Percentiles rank a stretch among this genome's conserved stretches.
Conservation (phyloP, 768 basidiomycete genomes). For the Kwoniella sp. region DNA sequence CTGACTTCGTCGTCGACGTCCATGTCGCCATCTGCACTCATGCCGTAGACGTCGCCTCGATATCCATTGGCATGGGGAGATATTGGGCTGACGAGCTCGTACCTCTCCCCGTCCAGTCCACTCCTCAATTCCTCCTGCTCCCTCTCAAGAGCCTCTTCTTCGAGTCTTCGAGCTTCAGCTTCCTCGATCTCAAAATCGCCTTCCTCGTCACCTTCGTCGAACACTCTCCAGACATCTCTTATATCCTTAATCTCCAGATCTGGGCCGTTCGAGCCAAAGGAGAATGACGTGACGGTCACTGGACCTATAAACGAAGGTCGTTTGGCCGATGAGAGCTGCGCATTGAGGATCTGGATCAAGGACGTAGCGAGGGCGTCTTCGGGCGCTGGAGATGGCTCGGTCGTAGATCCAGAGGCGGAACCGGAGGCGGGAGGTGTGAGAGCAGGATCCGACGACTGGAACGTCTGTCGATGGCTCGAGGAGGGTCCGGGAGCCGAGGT, state of each 20-base stretch:
- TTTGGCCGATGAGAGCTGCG: slow-evolving; percentile 68
- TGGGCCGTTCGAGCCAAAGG: slow-evolving; percentile 80
- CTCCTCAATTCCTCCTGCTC: slow-evolving; percentile 46
- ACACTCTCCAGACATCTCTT: slow-evolving; percentile 90
- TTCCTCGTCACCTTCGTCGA: slow-evolving; percentile 75
- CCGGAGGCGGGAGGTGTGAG: neutral
- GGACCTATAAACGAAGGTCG: slow-evolving; percentile 96
- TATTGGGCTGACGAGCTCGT: slow-evolving; percentile 2
- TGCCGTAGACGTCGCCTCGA: neutral
- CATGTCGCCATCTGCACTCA: neutral
- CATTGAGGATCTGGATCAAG: slow-evolving; percentile 77
- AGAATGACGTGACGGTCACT: slow-evolving; percentile 78
- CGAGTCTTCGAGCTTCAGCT: slow-evolving; percentile 24
- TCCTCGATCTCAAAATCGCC: slow-evolving; percentile 59
- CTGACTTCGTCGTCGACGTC: neutral
- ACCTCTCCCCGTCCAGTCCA: slow-evolving; percentile 18
- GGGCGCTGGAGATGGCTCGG: neutral
- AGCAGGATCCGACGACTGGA: neutral
- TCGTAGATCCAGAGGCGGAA: neutral
- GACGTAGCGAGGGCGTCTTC: slow-evolving; percentile 51
- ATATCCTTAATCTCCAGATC: slow-evolving; percentile 89
- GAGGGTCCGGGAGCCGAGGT: neutral
- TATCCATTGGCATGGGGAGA: neutral
- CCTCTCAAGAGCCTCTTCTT: slow-evolving; percentile 60
- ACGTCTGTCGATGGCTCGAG: neutral